Evolutionary conservation across 2,329 filamentous ascomycete genomes (phyloP), one percentile per base, ranked within the genome.

Genomic region (Botrytis squamosa): DNA sequence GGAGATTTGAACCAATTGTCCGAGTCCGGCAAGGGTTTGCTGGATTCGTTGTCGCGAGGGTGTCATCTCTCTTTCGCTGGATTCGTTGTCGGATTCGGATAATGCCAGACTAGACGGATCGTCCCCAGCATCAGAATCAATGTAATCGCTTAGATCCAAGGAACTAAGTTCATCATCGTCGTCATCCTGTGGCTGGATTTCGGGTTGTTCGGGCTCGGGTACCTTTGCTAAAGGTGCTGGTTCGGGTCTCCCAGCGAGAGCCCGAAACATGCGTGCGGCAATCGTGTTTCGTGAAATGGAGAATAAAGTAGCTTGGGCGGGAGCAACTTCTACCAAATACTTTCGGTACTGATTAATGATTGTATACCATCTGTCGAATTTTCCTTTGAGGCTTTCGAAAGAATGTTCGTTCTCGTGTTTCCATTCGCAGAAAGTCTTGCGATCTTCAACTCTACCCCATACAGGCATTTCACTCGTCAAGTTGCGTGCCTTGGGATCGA

Each of bases 341-440:
- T 7, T 7, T 6, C n/a, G 25, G 6, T 57, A 69, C 2, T 10
- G 49, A 10, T 33, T n/a, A 2, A 69, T 4, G 18, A 69, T 0
- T 16, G 4, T 12, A 8, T 57, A 44, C 66, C 66, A 69, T 18
- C 66, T 49, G 4, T 33, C 5, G 18, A 44, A 57, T 22, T 0
- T 0, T 42, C 25, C 36, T 6, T 0, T 25, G 8, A 18, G 1
- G 1, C 0, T n/a, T 4, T 12, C 1, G 3, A 5, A 10, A 12
- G 20, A 29, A 22, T 10, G 8, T 5, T 69, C 38, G 18, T 16
- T 25, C 10, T 57, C 1, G 22, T 3, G 6, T 5, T 25, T 52
- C 66, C 66, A 69, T 22, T 57, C 4, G 9, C 36, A 52, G 49
- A 69, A 69, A 10, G 49, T 14, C 16, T 42, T 14, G 36, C 25